phyloP scores from a whole-genome alignment of 148 eudicot species.

The Rhododendron ferrugineum region DNA sequence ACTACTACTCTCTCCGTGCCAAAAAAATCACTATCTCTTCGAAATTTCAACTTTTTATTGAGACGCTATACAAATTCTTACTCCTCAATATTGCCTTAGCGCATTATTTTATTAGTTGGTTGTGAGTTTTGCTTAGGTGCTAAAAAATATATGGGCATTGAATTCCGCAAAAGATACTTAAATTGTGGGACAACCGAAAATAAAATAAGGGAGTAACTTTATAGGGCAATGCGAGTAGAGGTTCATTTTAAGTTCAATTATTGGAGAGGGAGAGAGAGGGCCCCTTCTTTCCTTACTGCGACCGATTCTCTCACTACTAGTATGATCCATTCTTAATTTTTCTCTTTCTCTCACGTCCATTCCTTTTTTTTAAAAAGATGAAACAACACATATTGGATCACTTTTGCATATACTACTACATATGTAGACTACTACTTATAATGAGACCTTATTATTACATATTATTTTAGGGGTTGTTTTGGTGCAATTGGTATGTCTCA shows the following conservation, averaged over 20 bases:
- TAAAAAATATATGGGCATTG: not conserved
- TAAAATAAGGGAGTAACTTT: too few species aligned
- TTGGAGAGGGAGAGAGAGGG: not conserved
- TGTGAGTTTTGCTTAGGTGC: too few species aligned
- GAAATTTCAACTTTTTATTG: not conserved
- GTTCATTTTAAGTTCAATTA: not conserved
- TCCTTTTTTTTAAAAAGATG: not conserved
- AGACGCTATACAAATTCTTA: not conserved
- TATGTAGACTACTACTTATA: not conserved
- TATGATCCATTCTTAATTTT: not conserved
- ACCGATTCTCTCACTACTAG: not conserved
- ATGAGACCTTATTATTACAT: not conserved
- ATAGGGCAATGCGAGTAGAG: not conserved
- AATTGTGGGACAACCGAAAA: too few species aligned
- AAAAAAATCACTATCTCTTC: too few species aligned
- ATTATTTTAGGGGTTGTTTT: not conserved
- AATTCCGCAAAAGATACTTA: too few species aligned
- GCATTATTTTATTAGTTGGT: too few species aligned
- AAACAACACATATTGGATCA: not conserved
- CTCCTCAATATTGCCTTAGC: too few species aligned
- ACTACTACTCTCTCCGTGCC: not conserved
- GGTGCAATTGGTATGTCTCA: not conserved
- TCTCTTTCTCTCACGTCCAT: not conserved
- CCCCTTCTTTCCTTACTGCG: not conserved
- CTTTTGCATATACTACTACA: not conserved